Percentiles rank a stretch among this genome's conserved stretches.
Conservation (phyloP, 345 rosid species). For the Carallia brachiata region DNA sequence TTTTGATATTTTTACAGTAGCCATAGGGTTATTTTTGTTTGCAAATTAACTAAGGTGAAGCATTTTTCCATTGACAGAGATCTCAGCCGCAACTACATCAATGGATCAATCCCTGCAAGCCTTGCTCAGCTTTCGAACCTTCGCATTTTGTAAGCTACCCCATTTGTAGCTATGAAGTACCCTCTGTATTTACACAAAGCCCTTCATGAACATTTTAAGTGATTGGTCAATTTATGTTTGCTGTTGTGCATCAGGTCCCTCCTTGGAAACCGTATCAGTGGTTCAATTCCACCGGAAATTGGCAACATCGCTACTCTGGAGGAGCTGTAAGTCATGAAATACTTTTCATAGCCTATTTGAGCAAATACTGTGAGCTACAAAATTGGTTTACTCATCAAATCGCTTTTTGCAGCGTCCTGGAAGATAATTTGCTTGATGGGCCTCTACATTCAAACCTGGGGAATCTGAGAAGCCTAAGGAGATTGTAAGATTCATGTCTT, state of each 20-base stretch:
- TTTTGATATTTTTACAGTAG: background rate
- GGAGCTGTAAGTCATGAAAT: constrained; percentile 47
- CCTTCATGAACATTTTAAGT: constrained; percentile 1
- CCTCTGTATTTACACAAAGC: background rate
- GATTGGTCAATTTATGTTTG: background rate
- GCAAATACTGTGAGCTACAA: no score
- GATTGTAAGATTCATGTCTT: constrained; percentile 44
- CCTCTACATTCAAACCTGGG: constrained; percentile 62
- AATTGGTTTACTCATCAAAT: background rate
- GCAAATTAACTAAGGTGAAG: background rate
- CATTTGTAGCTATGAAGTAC: background rate
- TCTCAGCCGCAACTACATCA: constrained; percentile 63
- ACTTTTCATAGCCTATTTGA: background rate
- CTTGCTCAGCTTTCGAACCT: constrained; percentile 52
- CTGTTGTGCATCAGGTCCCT: constrained; percentile 42
- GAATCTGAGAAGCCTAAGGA: constrained; percentile 43
- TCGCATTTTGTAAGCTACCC: constrained; percentile 44
- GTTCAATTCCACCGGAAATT: constrained; percentile 57
- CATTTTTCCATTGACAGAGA: constrained; percentile 46
- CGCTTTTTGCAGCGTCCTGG: constrained; percentile 50
- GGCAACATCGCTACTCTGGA: constrained; percentile 54
- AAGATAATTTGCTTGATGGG: constrained; percentile 60
- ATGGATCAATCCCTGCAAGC: constrained; percentile 62
- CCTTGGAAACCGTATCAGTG: constrained; percentile 62
- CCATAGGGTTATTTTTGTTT: background rate